Base-by-base conservation (phyloP, 306 rosid genomes). In the Cicer arietinum region DNA sequence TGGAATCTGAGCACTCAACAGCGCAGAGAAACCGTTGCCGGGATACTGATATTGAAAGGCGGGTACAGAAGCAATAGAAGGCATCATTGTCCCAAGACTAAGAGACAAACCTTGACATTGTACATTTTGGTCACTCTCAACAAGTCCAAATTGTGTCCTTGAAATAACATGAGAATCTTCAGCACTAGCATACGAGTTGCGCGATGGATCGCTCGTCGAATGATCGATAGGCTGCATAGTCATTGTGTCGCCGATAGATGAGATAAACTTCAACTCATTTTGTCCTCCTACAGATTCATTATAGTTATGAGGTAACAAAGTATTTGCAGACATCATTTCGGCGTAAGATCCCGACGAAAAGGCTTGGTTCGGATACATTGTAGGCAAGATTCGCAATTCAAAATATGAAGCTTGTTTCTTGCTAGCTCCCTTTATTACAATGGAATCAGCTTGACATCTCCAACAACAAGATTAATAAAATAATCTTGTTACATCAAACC, bases 91-190 rank as follows among this genome's bases (percentile, higher is more conserved):
- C 37, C 90, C 86, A 17, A 94, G 93, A 84, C 96, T 94, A 47
- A 94, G 97, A 71, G 97, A 90, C 51, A 94, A 84, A 44, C 94
- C 94, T 51, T 88, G 96, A 68, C 83, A 85, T 67, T 86, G 97
- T 17, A 80, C 80, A 83, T 81, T 88, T 22, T 82, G 89, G 13
- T 89, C 87, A 44, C 64, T 65, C 16, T 80, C 79, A 10, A 79
- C 73, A 54, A 79, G 65, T 67, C 87, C 88, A 10, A 85, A 30
- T 20, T 75, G 87, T 25, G 83, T 67, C 81, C 86, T 71, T 53
- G 35, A 25, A 25, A 25, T 25, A 25, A 58, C 75, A 56, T 40
- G 73, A 20, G 89, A 76, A 69, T 83, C 83, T 47, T 78, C 78
- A 10, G 74, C 67, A 45, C 80, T 73, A 6, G 71, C 51, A 45